Evolutionary conservation across 2,329 filamentous ascomycete genomes (phyloP), one percentile per base, ranked within the genome.

Genomic region (Beauveria sp.): DNA sequence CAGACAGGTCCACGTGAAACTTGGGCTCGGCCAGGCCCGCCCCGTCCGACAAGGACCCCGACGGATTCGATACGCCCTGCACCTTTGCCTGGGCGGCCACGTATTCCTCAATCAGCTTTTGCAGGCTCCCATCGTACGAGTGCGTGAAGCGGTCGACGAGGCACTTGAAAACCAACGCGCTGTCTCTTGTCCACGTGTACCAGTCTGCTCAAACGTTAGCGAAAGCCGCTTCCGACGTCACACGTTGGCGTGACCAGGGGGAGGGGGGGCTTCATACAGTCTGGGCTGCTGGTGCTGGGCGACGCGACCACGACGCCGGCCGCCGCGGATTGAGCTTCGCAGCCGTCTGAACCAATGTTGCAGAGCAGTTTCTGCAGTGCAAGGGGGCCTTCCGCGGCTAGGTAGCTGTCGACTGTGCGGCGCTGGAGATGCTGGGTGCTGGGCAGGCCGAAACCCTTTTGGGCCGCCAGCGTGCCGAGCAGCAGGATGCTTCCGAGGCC

Each of bases 111-210:
- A 93, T 87, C 42, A 80, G 72, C 8, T 71, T 74, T 67, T 88
- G 85, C 22, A 91, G 75, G 18, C 74, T 73, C 1, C 77, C 73
- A 65, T 88, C 81, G 49, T 87, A 88, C 55, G 75, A 76, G 62
- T 83, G 76, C 51, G 75, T 69, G 70, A 91, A 88, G 22, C 83
- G 78, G 67, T 93, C 89, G 9, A 89, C 77, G 18, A 93, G 73
- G 26, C 78, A 77, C 74, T 90, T 91, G 75, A 89, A 84, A 2
- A 85, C 84, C 34, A 93, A 78, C 26, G 86, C 87, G 18, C 87
- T 82, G 71, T 93, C 90, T 68, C 90, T 78, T 1, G 86, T 91
- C 90, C 90, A 93, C 1, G 88, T 91, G 69, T 86, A 93, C 69
- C 82, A 92, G 72, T 93, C 88, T 90, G 58, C 8, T 6, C 20